Conservation (phyloP, 192 early-diverging fungal genomes). For the Coemansia sp. region DNA sequence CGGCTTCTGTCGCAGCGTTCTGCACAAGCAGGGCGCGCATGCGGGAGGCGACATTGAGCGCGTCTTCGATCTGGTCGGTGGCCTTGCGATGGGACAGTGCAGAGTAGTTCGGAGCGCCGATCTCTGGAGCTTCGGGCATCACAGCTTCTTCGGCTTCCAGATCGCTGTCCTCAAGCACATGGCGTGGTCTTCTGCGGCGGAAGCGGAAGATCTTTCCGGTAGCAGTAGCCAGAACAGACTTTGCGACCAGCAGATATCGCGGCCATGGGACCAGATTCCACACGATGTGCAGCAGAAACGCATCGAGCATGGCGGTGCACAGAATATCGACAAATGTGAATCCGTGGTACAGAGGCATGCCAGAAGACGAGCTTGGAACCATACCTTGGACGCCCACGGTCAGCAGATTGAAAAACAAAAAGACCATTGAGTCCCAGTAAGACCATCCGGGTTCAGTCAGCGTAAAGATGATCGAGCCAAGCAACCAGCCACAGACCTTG, state of each 20-base stretch:
- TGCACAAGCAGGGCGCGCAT: slow-evolving; percentile 34
- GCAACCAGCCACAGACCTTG: slow-evolving; percentile 44
- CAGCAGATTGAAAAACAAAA: slow-evolving; percentile 50
- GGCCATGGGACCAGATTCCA: slow-evolving; percentile 51
- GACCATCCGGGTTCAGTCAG: slow-evolving; percentile 47
- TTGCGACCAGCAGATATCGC: slow-evolving; percentile 18
- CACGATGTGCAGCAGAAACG: slow-evolving; percentile 40
- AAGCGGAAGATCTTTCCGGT: slow-evolving; percentile 13
- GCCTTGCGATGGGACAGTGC: slow-evolving; percentile 3
- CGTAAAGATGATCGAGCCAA: slow-evolving; percentile 43
- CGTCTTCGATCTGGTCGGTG: slow-evolving; percentile 30
- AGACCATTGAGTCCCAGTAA: slow-evolving; percentile 54
- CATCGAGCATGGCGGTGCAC: slow-evolving; percentile 43
- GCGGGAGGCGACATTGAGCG: slow-evolving; percentile 19
- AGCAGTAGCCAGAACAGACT: slow-evolving; percentile 15
- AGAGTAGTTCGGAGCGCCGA: slow-evolving; percentile 8
- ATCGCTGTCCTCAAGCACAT: neutral
- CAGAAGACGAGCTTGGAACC: slow-evolving; percentile 36
- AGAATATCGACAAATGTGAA: slow-evolving; percentile 47
- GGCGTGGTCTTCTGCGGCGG: slow-evolving; percentile 7
- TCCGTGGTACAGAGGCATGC: slow-evolving; percentile 42
- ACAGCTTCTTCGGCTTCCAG: slow-evolving; percentile 8
- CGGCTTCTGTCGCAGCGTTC: slow-evolving; percentile 22
- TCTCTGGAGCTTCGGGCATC: neutral
- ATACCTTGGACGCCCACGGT: slow-evolving; percentile 49